Base-by-base conservation (phyloP, 768 basidiomycete species). In the Lactarius evosmus region DNA sequence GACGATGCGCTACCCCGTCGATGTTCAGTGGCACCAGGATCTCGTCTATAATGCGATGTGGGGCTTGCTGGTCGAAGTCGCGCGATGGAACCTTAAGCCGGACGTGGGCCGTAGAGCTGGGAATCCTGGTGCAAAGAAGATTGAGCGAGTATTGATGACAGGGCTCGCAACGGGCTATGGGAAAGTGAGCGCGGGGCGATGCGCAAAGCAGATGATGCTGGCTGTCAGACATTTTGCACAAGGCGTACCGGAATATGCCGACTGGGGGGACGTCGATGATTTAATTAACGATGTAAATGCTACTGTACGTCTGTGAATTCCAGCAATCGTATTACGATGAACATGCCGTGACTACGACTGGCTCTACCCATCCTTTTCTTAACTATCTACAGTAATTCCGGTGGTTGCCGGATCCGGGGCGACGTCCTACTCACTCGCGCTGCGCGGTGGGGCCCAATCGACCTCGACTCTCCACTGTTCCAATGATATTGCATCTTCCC, bases 11-110 rank as follows among this genome's bases (percentile, higher is more conserved):
- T 60, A 63, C 36, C 75, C 75, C 27, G 64, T 65, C 22, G 63
- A 69, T 19, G 56, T 72, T 6, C 52, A 57, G 30, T 76, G 75
- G 76, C 71, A 76, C 38, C 65, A 67, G 33, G 75, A 75, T 58
- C 68, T 77, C 33, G 74, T 75, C 25, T 76, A 75, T 67, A 73
- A 76, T 51, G 70, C 65, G 19, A 72, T 74, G 70, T 77, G 74
- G 76, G 65, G 63, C 41, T 61, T 76, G 25, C 65, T 74, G 5
- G 68, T 65, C 25, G 67, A 69, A 56, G 34, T 77, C 12, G 64
- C 68, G 58, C 65, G 52, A 3, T 73, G 74, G 72, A 75, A 74
- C 58, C 36, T 59, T 12, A 59, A 34, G 27, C 32, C n/a, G 33
- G 56, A 3, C n/a, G 30, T 40, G n/a, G 61, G 33, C 0, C 11